Conservation (phyloP, 495 filamentous ascomycete species). For the Trichocladium antarcticum region DNA sequence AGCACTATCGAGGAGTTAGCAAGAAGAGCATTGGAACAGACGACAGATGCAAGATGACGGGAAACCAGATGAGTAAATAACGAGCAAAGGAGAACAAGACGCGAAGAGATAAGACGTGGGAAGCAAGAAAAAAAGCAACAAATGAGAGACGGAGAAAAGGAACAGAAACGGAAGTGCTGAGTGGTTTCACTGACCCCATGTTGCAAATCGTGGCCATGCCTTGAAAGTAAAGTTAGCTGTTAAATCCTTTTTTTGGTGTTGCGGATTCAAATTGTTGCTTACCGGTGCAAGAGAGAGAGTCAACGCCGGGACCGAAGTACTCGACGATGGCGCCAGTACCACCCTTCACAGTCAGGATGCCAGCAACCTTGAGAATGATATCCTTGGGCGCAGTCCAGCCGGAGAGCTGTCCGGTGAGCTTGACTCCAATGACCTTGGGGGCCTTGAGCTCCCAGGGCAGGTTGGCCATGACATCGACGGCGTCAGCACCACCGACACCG, state of each 20-base stretch:
- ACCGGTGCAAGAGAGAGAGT: slow-evolving; percentile 52
- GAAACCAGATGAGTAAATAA: too few species aligned
- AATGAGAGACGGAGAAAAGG: too few species aligned
- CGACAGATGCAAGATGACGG: too few species aligned
- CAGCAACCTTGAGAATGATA: slow-evolving; percentile 96
- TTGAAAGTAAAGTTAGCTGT: background rate
- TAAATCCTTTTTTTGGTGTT: too few species aligned
- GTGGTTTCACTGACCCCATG: too few species aligned
- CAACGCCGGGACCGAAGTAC: slow-evolving; percentile 72
- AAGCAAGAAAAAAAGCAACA: too few species aligned
- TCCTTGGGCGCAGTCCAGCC: slow-evolving; percentile 97
- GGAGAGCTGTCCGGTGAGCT: slow-evolving; percentile 76
- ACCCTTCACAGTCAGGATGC: slow-evolving; percentile 94
- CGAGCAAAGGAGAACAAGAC: too few species aligned
- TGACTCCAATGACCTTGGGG: slow-evolving; percentile 92
- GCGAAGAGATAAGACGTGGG: too few species aligned
- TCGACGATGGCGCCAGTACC: slow-evolving; percentile 96
- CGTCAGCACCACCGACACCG: slow-evolving; percentile 94
- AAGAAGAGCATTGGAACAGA: too few species aligned
- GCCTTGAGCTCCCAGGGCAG: slow-evolving; percentile 98
- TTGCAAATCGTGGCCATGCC: slow-evolving; percentile 54
- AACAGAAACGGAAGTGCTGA: too few species aligned
- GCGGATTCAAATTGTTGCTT: too few species aligned
- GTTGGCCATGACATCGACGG: slow-evolving; percentile 97
- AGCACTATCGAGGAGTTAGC: slow-evolving; percentile 34